Evolutionary conservation across 768 basidiomycete genomes (phyloP).

Genomic region (Leucocoprinus leucothites): DNA sequence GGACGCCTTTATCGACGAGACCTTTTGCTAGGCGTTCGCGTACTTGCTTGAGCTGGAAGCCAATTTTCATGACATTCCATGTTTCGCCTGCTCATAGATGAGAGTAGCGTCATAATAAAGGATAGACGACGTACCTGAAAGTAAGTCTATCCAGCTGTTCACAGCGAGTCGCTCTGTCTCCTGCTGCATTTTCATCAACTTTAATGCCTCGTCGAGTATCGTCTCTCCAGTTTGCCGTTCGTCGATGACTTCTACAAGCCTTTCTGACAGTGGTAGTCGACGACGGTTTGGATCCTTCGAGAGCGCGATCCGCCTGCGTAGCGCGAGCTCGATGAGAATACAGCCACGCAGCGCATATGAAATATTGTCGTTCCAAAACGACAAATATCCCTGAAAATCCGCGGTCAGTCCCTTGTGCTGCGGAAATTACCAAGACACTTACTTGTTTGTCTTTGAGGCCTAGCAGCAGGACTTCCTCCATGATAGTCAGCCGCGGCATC

Average conservation of each 20-base stretch:
- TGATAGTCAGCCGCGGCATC: slow-evolving; percentile 84
- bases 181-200: slow-evolving; percentile 89
- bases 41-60: slow-evolving; percentile 98
- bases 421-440: slow-evolving; percentile 17
- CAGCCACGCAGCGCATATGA: slow-evolving; percentile 98
- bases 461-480: slow-evolving; percentile 94
- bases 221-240: slow-evolving; percentile 94
- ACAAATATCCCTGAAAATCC: slow-evolving; percentile 87
- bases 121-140: slow-evolving; percentile 67
- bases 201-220: slow-evolving; percentile 90
- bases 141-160: slow-evolving; percentile 91
- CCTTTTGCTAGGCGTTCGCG: slow-evolving; percentile 96
- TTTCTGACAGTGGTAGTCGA: slow-evolving; percentile 72
- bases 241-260: slow-evolving; percentile 88
- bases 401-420: neutral
- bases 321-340: slow-evolving; percentile 94
- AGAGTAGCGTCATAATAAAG: neutral
- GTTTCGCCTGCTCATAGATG: slow-evolving; percentile 77
- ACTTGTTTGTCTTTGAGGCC: slow-evolving; percentile 98
- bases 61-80: slow-evolving; percentile 99
- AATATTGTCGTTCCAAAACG: slow-evolving; percentile 99
- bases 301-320: slow-evolving; percentile 91
- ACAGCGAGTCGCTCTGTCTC: slow-evolving; percentile 74
- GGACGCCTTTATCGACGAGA: slow-evolving; percentile 95
- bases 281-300: slow-evolving; percentile 79